A percentile compares a stretch with the other conserved stretches of the same genome.
Conservation (phyloP, 2,329 filamentous ascomycete genomes). For the Penicillium italicum region DNA sequence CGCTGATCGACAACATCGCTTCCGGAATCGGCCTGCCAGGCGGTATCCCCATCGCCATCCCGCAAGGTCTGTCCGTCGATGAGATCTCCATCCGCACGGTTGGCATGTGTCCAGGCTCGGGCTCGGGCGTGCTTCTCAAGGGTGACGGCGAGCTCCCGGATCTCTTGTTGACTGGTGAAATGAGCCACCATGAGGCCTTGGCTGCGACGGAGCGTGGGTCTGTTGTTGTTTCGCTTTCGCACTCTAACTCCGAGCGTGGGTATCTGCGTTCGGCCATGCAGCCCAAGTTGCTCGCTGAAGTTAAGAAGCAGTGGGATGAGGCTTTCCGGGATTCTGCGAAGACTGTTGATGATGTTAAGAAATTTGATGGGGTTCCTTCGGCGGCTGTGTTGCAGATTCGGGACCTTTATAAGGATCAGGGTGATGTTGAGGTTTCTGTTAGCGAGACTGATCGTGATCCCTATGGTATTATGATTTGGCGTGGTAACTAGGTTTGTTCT, state of each 20-base stretch:
- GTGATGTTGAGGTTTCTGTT: constrained; percentile 62
- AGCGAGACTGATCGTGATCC: constrained; percentile 83
- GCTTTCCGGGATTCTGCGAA: constrained; percentile 40
- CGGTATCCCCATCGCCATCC: constrained; percentile 61
- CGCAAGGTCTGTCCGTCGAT: constrained; percentile 54
- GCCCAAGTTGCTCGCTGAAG: constrained; percentile 57
- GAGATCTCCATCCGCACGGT: constrained; percentile 63
- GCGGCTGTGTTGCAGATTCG: constrained; percentile 32
- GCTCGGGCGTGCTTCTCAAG: constrained; percentile 67
- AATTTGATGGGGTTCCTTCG: constrained; percentile 22
- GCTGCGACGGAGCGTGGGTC: constrained; percentile 79
- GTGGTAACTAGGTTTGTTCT: neutral
- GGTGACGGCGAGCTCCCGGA: constrained; percentile 57
- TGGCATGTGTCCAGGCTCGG: constrained; percentile 86
- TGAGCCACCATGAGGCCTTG: constrained; percentile 89
- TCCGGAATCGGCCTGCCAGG: constrained; percentile 63
- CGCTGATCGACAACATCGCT: constrained; percentile 61
- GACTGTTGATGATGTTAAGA: constrained; percentile 30
- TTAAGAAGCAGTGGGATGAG: constrained; percentile 55
- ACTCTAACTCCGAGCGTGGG: constrained; percentile 86
- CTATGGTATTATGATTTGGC: constrained; percentile 65
- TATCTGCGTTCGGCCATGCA: constrained; percentile 72
- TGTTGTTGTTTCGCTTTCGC: constrained; percentile 79
- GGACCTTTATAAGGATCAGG: constrained; percentile 50
- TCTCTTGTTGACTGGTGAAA: constrained; percentile 83